Conservation (phyloP, 2,329 filamentous ascomycete species). For the Aspergillus texensis region DNA sequence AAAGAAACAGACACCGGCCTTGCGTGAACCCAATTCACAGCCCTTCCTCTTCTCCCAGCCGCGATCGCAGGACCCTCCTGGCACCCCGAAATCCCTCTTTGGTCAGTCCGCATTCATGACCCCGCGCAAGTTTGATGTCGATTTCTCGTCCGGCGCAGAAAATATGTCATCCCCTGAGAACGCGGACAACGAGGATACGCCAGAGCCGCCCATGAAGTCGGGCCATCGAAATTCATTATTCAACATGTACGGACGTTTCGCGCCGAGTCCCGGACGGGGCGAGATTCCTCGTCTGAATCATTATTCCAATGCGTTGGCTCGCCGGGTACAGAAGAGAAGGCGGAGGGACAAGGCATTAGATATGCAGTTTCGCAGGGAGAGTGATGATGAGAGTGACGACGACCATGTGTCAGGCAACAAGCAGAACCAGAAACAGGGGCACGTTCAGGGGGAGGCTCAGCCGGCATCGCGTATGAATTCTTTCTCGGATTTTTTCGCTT, state of each 20-base stretch:
- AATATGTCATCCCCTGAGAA: slow-evolving; percentile 50
- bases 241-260: slow-evolving; percentile 46
- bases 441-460: slow-evolving; percentile 15
- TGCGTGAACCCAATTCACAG: slow-evolving; percentile 54
- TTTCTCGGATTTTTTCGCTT: slow-evolving; percentile 59
- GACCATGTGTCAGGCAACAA: slow-evolving; percentile 42
- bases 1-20: slow-evolving; percentile 50
- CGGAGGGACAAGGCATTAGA: slow-evolving; percentile 52
- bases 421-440: slow-evolving; percentile 20
- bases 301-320: slow-evolving; percentile 49
- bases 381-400: slow-evolving; percentile 41
- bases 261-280: slow-evolving; percentile 62
- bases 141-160: slow-evolving; percentile 52
- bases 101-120: slow-evolving; percentile 51
- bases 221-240: slow-evolving; percentile 45
- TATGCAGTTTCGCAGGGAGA: slow-evolving; percentile 42
- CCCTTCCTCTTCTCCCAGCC: slow-evolving; percentile 52
- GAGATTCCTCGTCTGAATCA: slow-evolving; percentile 60
- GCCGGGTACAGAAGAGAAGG: slow-evolving; percentile 53
- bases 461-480: slow-evolving; percentile 37
- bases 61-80: slow-evolving; percentile 31
- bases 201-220: slow-evolving; percentile 40
- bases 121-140: slow-evolving; percentile 50
- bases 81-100: slow-evolving; percentile 37
- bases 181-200: slow-evolving; percentile 53